Conservation (phyloP, 2,329 filamentous ascomycete genomes). For the Alternaria metachromatica region DNA sequence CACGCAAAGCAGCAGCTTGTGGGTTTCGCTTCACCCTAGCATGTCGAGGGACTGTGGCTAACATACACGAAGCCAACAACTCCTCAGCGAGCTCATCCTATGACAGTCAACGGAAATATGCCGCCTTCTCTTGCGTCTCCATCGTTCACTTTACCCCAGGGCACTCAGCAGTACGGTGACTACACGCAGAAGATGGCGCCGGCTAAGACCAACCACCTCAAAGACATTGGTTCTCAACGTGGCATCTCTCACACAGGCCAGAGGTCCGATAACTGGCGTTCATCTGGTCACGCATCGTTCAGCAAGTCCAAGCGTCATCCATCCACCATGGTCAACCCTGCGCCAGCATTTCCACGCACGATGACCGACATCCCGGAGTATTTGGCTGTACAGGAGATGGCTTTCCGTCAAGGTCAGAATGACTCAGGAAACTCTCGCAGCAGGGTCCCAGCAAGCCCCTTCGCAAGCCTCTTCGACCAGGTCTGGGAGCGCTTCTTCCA, state of each 20-base stretch:
- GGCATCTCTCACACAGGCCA: slow-evolving; percentile 9
- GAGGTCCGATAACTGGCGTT: slow-evolving; percentile 2
- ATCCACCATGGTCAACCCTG: slow-evolving; percentile 1
- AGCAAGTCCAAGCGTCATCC: slow-evolving; percentile 3
- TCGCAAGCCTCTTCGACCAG: slow-evolving; percentile 19
- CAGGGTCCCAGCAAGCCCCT: slow-evolving; percentile 24
- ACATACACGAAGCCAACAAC: slow-evolving; percentile 3
- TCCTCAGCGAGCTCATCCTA: slow-evolving; percentile 4
- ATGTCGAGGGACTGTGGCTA: not conserved
- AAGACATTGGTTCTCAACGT: not conserved
- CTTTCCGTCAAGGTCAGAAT: slow-evolving; percentile 32
- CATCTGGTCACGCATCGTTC: slow-evolving; percentile 3
- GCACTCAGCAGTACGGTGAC: not conserved
- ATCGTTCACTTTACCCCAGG: slow-evolving; percentile 1
- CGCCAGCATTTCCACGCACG: slow-evolving; percentile 2
- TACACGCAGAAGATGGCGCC: slow-evolving; percentile 9
- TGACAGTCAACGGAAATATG: not conserved
- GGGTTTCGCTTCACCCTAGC: slow-evolving; percentile 1
- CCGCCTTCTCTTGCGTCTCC: not conserved
- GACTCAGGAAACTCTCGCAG: slow-evolving; percentile 12
- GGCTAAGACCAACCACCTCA: not conserved
- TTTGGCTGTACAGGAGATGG: slow-evolving; percentile 31
- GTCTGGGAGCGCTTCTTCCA: slow-evolving; percentile 29
- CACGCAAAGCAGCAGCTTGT: slow-evolving; percentile 15
- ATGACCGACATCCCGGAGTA: slow-evolving; percentile 26